phyloP scores from a whole-genome alignment of 139 green algal genomes.

The Volvox reticuliferus region DNA sequence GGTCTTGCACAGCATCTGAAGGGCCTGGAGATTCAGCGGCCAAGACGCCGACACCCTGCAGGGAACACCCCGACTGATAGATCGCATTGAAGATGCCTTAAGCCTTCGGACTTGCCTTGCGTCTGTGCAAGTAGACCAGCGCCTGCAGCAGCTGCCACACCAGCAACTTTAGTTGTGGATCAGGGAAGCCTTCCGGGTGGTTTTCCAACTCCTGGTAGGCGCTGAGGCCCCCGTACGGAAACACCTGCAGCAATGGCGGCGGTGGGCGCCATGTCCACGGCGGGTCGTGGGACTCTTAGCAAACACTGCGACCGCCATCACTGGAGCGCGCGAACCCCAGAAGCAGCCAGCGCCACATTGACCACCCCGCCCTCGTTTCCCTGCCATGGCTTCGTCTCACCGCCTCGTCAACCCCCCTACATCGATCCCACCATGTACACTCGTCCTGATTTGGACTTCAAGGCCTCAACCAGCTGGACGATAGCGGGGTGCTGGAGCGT shows the following conservation, averaged over 20 bases:
- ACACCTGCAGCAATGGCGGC: neutral
- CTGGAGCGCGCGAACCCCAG: neutral
- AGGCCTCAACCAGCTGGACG: constrained; percentile 54
- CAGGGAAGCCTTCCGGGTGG: neutral
- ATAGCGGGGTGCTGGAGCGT: constrained; percentile 49
- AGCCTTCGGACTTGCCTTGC: constrained; percentile 12
- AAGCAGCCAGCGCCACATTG: neutral
- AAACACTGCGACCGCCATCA: neutral
- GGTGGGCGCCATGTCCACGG: neutral
- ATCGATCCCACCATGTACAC: constrained; percentile 56
- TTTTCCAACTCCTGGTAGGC: constrained; percentile 30
- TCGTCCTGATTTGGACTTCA: constrained; percentile 50
- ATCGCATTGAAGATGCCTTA: neutral
- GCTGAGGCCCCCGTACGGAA: constrained; percentile 17
- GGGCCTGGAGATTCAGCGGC: neutral
- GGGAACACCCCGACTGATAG: neutral
- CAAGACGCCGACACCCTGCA: neutral
- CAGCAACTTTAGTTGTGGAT: constrained; percentile 1
- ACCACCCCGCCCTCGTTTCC: neutral
- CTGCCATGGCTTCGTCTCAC: too few species aligned
- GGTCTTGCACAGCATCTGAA: neutral
- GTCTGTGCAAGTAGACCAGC: constrained; percentile 46
- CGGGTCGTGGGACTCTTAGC: neutral
- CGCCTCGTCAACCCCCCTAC: too few species aligned
- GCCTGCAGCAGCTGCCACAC: constrained; percentile 58